Conservation (phyloP, 257 asterid genomes). For the Ballota nigra region DNA sequence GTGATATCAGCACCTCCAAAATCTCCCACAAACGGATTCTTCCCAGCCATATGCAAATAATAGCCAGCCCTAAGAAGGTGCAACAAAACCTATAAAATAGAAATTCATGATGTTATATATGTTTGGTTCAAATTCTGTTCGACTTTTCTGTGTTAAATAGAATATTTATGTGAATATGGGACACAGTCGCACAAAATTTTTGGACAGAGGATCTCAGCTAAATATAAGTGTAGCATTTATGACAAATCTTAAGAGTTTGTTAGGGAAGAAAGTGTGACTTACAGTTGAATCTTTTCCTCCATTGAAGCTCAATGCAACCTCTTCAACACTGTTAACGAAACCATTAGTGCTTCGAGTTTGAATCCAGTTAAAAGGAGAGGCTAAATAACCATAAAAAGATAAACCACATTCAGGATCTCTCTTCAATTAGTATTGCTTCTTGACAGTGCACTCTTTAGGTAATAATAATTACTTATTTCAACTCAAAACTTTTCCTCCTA, state of each 20-base stretch:
- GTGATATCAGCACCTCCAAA: conserved; percentile 39
- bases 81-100: conserved; percentile 61
- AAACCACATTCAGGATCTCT: background rate
- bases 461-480: background rate
- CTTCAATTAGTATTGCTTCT: background rate
- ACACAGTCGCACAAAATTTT: background rate
- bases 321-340: conserved; percentile 62
- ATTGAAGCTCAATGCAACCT: conserved; percentile 91
- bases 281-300: conserved; percentile 99
- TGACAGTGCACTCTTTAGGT: background rate
- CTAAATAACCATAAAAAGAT: background rate
- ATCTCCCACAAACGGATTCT: conserved; percentile 30
- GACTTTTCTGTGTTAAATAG: background rate
- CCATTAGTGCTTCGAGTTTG: conserved; percentile 5
- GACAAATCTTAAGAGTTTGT: background rate
- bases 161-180: background rate
- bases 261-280: conserved; percentile 31
- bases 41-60: conserved; percentile 58
- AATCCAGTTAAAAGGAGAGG: background rate
- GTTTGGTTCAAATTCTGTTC: background rate
- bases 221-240: conserved; percentile 9
- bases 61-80: conserved; percentile 93
- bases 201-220: background rate
- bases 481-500: background rate
- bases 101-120: conserved; percentile 9